Conservation (phyloP, 495 filamentous ascomycete species). For the Tuber aestivum region DNA sequence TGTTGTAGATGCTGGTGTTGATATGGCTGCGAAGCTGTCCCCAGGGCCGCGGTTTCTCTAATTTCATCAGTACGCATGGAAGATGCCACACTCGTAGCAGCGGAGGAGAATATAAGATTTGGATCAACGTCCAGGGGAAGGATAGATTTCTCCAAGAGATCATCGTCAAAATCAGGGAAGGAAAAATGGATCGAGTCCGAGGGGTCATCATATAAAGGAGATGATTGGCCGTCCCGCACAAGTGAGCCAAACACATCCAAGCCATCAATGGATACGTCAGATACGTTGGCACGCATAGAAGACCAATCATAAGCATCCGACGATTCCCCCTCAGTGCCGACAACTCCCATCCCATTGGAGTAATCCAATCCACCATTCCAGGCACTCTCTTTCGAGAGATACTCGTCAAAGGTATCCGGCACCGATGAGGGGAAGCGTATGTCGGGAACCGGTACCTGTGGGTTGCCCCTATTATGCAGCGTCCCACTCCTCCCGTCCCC, state of each 20-base stretch:
- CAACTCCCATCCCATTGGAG: slow-evolving; percentile 29
- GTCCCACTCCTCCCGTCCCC: slow-evolving; percentile 9
- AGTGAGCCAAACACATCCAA: slow-evolving; percentile 2
- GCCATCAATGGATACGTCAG: slow-evolving; percentile 9
- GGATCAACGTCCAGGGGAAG: slow-evolving; percentile 37
- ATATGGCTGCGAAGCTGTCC: slow-evolving; percentile 33
- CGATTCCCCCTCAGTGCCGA: slow-evolving; percentile 29
- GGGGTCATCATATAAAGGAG: slow-evolving; percentile 28
- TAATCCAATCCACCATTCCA: slow-evolving; percentile 32
- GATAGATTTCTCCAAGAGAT: slow-evolving; percentile 20
- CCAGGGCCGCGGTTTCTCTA: not conserved
- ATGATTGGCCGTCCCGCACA: slow-evolving; percentile 28
- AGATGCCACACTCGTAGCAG: slow-evolving; percentile 35
- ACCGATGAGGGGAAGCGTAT: slow-evolving; percentile 30
- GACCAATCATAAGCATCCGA: slow-evolving; percentile 37
- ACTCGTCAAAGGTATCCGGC: slow-evolving; percentile 1
- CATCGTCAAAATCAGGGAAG: slow-evolving; percentile 33
- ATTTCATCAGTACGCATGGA: slow-evolving; percentile 35
- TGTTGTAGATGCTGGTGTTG: slow-evolving; percentile 42
- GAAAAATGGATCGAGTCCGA: slow-evolving; percentile 40
- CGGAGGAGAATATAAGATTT: slow-evolving; percentile 38
- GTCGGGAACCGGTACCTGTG: slow-evolving; percentile 26
- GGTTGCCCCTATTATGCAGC: slow-evolving; percentile 25
- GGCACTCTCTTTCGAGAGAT: slow-evolving; percentile 7
- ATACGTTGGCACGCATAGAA: slow-evolving; percentile 39